Evolutionary conservation across 1,139 yeast species (phyloP).

Genomic region (Yamadazyma aaseri): DNA sequence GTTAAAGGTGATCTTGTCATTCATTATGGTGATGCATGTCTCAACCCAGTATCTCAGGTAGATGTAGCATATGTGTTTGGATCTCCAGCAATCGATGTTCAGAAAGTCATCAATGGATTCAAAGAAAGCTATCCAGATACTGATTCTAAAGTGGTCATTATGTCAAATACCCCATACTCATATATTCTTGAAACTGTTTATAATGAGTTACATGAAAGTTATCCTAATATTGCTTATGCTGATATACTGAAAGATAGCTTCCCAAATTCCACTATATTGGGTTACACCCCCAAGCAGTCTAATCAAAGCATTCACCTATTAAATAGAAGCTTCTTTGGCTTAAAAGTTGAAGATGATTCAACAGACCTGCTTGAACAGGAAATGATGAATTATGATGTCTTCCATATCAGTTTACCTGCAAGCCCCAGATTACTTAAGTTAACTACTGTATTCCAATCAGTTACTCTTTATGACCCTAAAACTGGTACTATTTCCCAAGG

Average conservation of each 20-base stretch:
- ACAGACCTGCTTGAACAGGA: slow-evolving; percentile 23
- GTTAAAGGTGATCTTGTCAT: slow-evolving; percentile 81
- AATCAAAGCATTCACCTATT: slow-evolving; percentile 13
- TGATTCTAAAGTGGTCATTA: slow-evolving; percentile 47
- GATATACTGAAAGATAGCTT: slow-evolving; percentile 27
- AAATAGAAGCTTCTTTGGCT: slow-evolving; percentile 26
- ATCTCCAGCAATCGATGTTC: slow-evolving; percentile 50
- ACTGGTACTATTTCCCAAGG: slow-evolving; percentile 37
- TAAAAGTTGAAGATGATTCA: slow-evolving; percentile 17
- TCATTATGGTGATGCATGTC: slow-evolving; percentile 94
- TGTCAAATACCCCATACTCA: slow-evolving; percentile 69
- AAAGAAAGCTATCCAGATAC: slow-evolving; percentile 28
- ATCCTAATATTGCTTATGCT: slow-evolving; percentile 47
- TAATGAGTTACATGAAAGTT: slow-evolving; percentile 30
- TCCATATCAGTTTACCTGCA: slow-evolving; percentile 74
- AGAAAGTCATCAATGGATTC: slow-evolving; percentile 33
- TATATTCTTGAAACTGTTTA: slow-evolving; percentile 37
- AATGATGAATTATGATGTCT: slow-evolving; percentile 47
- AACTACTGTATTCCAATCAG: slow-evolving; percentile 62
- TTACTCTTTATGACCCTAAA: slow-evolving; percentile 48
- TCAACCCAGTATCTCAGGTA: slow-evolving; percentile 71
- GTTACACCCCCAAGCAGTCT: slow-evolving; percentile 27
- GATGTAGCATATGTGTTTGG: slow-evolving; percentile 80
- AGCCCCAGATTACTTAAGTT: slow-evolving; percentile 76
- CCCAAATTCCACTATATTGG: slow-evolving; percentile 39